Percentiles rank a stretch among this genome's conserved stretches.
phyloP scores from a whole-genome alignment of 2,329 filamentous ascomycete genomes.

The Tolypocladium paradoxum region DNA sequence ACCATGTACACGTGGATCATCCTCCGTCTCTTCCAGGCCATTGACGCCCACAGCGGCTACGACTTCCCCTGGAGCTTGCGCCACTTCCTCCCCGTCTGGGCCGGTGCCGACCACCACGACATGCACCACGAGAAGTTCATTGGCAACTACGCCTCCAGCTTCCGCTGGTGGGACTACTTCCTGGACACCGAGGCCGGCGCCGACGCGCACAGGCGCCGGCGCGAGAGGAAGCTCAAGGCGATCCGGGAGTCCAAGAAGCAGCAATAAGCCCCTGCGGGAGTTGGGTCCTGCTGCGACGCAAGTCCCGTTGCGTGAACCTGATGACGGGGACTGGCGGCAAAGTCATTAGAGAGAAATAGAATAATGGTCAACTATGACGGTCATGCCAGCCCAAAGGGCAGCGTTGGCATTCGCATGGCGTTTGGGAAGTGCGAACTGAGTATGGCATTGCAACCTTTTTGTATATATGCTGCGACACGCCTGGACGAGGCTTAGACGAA shows the following conservation, averaged over 20 bases:
- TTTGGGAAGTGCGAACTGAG: constrained; percentile 14
- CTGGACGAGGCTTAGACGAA: constrained; percentile 1
- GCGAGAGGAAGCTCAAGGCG: constrained; percentile 62
- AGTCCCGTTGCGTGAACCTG: background rate
- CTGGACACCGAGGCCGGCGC: constrained; percentile 89
- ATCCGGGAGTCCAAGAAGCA: constrained; percentile 52
- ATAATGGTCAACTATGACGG: constrained; percentile 5
- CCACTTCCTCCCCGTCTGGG: constrained; percentile 96
- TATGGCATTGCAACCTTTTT: constrained; percentile 18
- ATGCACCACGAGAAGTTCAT: constrained; percentile 97
- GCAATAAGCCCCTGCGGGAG: constrained; percentile 37
- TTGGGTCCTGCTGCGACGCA: background rate
- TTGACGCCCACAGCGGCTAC: constrained; percentile 95
- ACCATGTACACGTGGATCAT: constrained; percentile 98
- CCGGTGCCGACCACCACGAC: constrained; percentile 92
- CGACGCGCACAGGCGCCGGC: constrained; percentile 73
- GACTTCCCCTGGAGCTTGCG: constrained; percentile 97
- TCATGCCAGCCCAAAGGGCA: constrained; percentile 10
- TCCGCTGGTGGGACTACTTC: constrained; percentile 96
- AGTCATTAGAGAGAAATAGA: constrained; percentile 2
- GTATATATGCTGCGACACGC: constrained; percentile 11
- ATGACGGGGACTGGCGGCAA: background rate
- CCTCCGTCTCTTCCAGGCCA: constrained; percentile 88
- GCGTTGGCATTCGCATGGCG: constrained; percentile 18
- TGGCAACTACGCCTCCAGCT: constrained; percentile 94